Evolutionary conservation across 2,329 filamentous ascomycete species (phyloP).

Genomic region (Dactylonectria macrodidyma): DNA sequence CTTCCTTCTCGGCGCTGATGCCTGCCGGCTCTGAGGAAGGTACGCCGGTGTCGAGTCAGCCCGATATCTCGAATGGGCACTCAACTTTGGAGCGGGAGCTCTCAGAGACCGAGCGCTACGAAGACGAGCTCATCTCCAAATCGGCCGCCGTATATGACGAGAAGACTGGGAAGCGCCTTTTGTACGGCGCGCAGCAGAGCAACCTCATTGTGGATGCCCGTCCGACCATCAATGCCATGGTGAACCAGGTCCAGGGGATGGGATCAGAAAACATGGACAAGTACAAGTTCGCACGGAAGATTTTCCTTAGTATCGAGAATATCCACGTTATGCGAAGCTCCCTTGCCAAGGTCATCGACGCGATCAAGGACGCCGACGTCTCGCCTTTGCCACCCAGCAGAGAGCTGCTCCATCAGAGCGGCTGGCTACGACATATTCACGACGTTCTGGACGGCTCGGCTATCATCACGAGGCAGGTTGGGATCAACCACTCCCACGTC

Average conservation of each 20-base stretch:
- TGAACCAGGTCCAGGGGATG: constrained; percentile 93
- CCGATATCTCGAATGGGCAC: constrained; percentile 59
- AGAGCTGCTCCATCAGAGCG: constrained; percentile 85
- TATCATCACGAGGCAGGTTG: constrained; percentile 88
- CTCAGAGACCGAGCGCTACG: constrained; percentile 75
- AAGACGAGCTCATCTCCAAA: constrained; percentile 74
- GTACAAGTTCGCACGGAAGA: constrained; percentile 92
- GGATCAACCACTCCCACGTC: constrained; percentile 93
- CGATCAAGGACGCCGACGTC: constrained; percentile 92
- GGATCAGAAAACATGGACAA: constrained; percentile 99
- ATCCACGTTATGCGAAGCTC: constrained; percentile 98
- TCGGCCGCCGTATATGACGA: constrained; percentile 64
- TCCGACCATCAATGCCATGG: constrained; percentile 92
- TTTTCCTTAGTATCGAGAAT: constrained; percentile 96
- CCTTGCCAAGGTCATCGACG: constrained; percentile 87
- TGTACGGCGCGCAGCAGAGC: constrained; percentile 93
- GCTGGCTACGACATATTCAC: constrained; percentile 92
- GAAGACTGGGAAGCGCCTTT: constrained; percentile 72
- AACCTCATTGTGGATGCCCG: constrained; percentile 97
- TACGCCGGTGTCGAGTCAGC: constrained; percentile 62
- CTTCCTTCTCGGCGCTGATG: constrained; percentile 78
- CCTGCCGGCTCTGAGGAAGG: constrained; percentile 52
- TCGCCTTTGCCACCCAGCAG: constrained; percentile 85
- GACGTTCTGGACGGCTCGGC: constrained; percentile 87
- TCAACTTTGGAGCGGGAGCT: constrained; percentile 63